phyloP scores from a whole-genome alignment of 2,329 filamentous ascomycete species.

The Xylaria sp. region DNA sequence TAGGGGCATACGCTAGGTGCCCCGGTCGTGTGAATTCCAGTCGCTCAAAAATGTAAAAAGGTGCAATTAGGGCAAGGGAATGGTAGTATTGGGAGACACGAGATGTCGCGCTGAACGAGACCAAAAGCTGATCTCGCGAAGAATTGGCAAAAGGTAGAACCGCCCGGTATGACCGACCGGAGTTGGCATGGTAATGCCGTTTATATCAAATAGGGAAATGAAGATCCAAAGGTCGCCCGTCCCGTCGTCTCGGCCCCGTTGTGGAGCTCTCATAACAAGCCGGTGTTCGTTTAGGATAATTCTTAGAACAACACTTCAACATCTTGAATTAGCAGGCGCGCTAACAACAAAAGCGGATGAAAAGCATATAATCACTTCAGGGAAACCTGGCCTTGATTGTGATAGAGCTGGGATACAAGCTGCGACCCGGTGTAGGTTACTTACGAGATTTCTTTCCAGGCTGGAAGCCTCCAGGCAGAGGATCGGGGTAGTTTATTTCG shows the following conservation, averaged over 20 bases:
- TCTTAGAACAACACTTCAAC: slow-evolving; percentile 29
- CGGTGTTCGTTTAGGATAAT: not conserved
- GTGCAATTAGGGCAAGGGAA: not conserved
- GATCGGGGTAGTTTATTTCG: slow-evolving; percentile 46
- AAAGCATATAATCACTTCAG: not conserved
- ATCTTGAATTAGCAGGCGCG: slow-evolving; percentile 14
- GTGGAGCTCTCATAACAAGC: not conserved
- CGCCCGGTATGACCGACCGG: not conserved
- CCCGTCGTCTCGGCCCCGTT: not conserved
- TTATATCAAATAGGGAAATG: not conserved
- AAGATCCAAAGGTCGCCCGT: not conserved
- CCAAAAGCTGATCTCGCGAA: not conserved
- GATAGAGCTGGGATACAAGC: not conserved
- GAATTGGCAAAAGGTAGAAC: not conserved
- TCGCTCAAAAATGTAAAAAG: not conserved
- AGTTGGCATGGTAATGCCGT: not conserved
- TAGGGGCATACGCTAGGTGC: too few relatives aligned
- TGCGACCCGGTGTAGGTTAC: not conserved
- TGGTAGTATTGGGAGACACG: not conserved
- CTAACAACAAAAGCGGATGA: too few relatives aligned
- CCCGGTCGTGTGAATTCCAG: not conserved
- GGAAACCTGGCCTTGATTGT: not conserved
- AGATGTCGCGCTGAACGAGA: not conserved
- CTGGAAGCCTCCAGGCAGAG: slow-evolving; percentile 46
- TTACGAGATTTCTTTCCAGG: slow-evolving; percentile 44